Evolutionary conservation across 73 alveolate species (phyloP).

Genomic region (Symbiodinium pilosum): DNA sequence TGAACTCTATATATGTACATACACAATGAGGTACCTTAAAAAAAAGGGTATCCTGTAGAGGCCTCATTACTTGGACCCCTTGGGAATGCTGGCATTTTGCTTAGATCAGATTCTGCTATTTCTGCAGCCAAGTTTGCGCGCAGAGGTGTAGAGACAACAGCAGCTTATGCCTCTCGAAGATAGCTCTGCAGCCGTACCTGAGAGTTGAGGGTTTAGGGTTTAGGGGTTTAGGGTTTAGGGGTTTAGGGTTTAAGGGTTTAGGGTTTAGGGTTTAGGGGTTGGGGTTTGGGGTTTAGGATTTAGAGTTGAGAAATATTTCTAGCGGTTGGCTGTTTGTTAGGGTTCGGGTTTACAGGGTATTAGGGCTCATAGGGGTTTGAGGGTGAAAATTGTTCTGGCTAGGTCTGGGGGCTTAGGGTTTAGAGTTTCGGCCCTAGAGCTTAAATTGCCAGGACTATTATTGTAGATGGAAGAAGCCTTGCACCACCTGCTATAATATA

Average conservation of each 20-base stretch:
- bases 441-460: too few species aligned
- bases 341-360: too few species aligned
- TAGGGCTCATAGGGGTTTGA: neutral
- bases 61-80: neutral
- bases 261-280: neutral
- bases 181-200: constrained; percentile 99
- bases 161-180: constrained; percentile 99
- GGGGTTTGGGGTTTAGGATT: neutral
- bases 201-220: neutral
- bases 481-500: too few species aligned
- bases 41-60: neutral
- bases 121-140: constrained; percentile 98
- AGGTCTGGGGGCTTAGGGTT: neutral
- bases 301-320: too few species aligned
- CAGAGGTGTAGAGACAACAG: constrained; percentile 99
- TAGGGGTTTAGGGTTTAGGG: constrained; percentile 10
- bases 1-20: too few species aligned
- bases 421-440: neutral
- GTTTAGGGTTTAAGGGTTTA: neutral
- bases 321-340: too few species aligned
- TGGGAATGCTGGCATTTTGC: neutral
- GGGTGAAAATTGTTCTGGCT: neutral
- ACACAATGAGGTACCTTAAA: too few species aligned
- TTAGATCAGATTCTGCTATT: neutral
- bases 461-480: too few species aligned